Conservation (phyloP, 2,329 filamentous ascomycete species). For the Septoria linicola region DNA sequence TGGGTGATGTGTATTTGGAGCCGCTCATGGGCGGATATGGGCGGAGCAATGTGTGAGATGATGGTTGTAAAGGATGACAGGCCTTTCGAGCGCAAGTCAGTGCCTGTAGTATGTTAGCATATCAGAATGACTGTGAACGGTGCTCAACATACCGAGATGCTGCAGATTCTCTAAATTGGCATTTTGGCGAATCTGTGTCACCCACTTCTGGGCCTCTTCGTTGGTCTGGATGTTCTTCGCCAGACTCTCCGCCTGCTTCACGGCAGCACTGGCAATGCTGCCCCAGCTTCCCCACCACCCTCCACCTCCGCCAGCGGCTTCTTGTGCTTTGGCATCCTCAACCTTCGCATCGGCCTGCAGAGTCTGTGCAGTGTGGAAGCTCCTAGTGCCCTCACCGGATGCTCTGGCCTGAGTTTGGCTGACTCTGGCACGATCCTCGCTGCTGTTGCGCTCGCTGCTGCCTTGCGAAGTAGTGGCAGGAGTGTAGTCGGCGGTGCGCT, state of each 20-base stretch:
- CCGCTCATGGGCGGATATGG: slow-evolving; percentile 94
- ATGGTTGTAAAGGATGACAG: slow-evolving; percentile 94
- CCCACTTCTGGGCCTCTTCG: slow-evolving; percentile 94
- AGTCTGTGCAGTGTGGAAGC: slow-evolving; percentile 70
- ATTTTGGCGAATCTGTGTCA: slow-evolving; percentile 87
- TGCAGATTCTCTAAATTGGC: slow-evolving; percentile 66
- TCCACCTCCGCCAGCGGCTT: slow-evolving; percentile 51
- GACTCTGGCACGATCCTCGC: slow-evolving; percentile 59
- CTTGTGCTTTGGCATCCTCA: slow-evolving; percentile 40
- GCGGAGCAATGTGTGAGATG: slow-evolving; percentile 90
- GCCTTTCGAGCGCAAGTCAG: slow-evolving; percentile 80
- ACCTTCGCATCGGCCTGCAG: slow-evolving; percentile 56
- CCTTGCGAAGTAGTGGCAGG: slow-evolving; percentile 47
- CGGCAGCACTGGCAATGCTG: slow-evolving; percentile 75
- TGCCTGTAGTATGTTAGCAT: slow-evolving; percentile 57
- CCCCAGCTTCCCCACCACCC: slow-evolving; percentile 89
- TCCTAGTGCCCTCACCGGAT: slow-evolving; percentile 73
- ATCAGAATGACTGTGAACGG: background rate
- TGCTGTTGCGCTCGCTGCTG: slow-evolving; percentile 54
- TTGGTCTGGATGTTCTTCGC: slow-evolving; percentile 96
- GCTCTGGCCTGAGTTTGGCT: slow-evolving; percentile 55
- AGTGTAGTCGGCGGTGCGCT: slow-evolving; percentile 46
- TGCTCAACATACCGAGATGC: slow-evolving; percentile 63
- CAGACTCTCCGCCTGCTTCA: slow-evolving; percentile 88
- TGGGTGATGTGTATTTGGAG: slow-evolving; percentile 97